These are phyloP conservation scores for Chytridium lagenaria DNA, from an alignment of 371 early-diverging fungal genomes.

Conservation along the genomic window DNA sequence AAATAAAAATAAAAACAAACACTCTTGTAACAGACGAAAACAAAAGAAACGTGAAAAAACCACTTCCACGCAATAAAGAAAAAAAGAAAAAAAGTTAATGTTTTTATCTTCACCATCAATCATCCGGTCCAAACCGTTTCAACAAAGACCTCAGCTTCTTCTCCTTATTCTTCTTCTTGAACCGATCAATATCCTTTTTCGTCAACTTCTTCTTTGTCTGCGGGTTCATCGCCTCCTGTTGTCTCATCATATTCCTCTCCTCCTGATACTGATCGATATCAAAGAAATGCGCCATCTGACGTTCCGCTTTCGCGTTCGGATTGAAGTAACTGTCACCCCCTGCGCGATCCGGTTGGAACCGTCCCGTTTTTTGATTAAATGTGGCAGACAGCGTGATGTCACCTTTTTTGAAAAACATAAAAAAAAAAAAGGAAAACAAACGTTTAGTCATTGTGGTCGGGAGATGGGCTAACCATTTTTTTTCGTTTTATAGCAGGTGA, in stretches of 20 bases:
- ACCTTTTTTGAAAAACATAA: neutral
- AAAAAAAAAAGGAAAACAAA: neutral
- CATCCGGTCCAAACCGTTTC: constrained; percentile 38
- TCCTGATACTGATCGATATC: constrained; percentile 45
- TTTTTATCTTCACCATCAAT: too few species aligned
- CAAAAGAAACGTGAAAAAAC: too few species aligned
- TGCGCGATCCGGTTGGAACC: constrained; percentile 31
- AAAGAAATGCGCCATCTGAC: constrained; percentile 46
- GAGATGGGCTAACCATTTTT: neutral
- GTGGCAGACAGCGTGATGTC: constrained; percentile 39
- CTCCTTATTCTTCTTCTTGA: constrained; percentile 47
- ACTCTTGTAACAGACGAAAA: too few species aligned
- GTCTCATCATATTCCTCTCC: constrained; percentile 32
- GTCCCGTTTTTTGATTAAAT: constrained; percentile 42
- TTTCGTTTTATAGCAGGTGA: too few species aligned
- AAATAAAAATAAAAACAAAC: too few species aligned
- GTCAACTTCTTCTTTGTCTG: constrained; percentile 35
- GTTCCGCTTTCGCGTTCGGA: constrained; percentile 42
- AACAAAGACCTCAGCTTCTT: constrained; percentile 38
- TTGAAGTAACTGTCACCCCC: constrained; percentile 40
- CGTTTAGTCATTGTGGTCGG: neutral
- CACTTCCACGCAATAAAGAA: too few species aligned
- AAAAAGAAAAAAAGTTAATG: too few species aligned
- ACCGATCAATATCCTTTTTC: constrained; percentile 46
- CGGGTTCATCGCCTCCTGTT: constrained; percentile 20